Conservation (phyloP, 2,329 filamentous ascomycete genomes). For the Colletotrichum somersetense region DNA sequence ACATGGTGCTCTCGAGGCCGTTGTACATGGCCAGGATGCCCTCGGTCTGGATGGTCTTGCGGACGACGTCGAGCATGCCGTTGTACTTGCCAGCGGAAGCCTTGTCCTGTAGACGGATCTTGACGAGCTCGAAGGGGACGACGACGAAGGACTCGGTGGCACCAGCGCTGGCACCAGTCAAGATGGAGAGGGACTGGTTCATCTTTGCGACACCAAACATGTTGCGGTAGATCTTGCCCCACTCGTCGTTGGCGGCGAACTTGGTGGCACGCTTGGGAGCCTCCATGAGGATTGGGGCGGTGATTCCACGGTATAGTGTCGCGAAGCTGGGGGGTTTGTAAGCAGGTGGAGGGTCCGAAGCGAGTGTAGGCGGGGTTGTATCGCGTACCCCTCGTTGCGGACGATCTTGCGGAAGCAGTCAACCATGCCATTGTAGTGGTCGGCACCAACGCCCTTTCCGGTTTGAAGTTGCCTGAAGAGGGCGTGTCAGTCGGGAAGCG, state of each 20-base stretch:
- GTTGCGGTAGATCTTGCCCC: conserved; percentile 94
- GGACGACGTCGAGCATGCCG: conserved; percentile 83
- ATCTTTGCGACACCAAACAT: conserved; percentile 87
- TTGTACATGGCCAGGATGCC: conserved; percentile 93
- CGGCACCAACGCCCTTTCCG: conserved; percentile 77
- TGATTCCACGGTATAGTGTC: conserved; percentile 94
- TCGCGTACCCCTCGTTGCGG: conserved; percentile 86
- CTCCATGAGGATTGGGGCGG: conserved; percentile 97
- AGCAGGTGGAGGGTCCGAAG: conserved; percentile 16
- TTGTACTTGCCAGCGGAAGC: conserved; percentile 90
- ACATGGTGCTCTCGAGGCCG: conserved; percentile 95
- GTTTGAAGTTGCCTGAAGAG: conserved; percentile 84
- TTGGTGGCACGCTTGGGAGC: conserved; percentile 95
- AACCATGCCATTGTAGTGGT: conserved; percentile 95
- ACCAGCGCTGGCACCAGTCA: conserved; percentile 94
- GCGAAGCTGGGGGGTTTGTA: conserved; percentile 71
- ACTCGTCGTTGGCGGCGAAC: conserved; percentile 98
- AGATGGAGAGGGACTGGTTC: conserved; percentile 90
- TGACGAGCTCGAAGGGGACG: conserved; percentile 97
- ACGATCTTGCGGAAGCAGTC: conserved; percentile 99
- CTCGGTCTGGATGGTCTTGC: conserved; percentile 86
- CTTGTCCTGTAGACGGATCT: conserved; percentile 97
- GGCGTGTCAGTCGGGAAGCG: conserved; percentile 44
- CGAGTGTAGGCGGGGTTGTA: conserved; percentile 1
- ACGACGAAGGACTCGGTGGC: conserved; percentile 97